Percentiles rank a stretch among this genome's conserved stretches.
These are phyloP conservation scores for Geranium rotundifolium DNA, from an alignment of 345 rosid species.

Conservation along the genomic window DNA sequence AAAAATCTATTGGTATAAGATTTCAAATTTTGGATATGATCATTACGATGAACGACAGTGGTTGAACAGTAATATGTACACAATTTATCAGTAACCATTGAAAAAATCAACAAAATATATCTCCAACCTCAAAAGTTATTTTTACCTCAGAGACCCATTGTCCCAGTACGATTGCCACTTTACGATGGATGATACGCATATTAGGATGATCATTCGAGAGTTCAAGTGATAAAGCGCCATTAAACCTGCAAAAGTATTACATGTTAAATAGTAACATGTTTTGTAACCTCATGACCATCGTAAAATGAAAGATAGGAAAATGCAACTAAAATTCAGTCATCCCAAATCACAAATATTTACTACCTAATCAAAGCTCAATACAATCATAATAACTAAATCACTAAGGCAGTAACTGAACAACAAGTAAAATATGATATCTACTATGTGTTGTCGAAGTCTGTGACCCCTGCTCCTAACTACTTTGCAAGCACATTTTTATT, in stretches of 20 bases:
- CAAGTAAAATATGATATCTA: too few relatives aligned
- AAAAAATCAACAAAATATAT: neutral
- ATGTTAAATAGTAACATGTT: conserved; percentile 2
- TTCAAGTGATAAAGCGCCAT: conserved; percentile 81
- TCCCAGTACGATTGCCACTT: conserved; percentile 88
- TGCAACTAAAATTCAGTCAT: neutral
- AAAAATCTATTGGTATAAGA: neutral
- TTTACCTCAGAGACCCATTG: conserved; percentile 99
- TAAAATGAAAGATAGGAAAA: too few relatives aligned
- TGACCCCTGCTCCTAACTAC: neutral
- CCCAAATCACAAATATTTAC: neutral
- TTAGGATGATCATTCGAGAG: conserved; percentile 85
- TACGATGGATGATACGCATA: conserved; percentile 84
- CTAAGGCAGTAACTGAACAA: too few relatives aligned
- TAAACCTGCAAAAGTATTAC: conserved; percentile 52
- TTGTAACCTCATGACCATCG: neutral
- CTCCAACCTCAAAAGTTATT: neutral
- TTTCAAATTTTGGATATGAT: neutral
- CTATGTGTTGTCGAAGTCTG: neutral
- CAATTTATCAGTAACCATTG: neutral
- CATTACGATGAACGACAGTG: neutral
- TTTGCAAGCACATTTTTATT: neutral
- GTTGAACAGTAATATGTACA: neutral
- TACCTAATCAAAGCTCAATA: too few relatives aligned
- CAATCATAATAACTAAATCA: too few relatives aligned